Base-by-base conservation (phyloP, 768 basidiomycete genomes). In the Mycena capillaripes region DNA sequence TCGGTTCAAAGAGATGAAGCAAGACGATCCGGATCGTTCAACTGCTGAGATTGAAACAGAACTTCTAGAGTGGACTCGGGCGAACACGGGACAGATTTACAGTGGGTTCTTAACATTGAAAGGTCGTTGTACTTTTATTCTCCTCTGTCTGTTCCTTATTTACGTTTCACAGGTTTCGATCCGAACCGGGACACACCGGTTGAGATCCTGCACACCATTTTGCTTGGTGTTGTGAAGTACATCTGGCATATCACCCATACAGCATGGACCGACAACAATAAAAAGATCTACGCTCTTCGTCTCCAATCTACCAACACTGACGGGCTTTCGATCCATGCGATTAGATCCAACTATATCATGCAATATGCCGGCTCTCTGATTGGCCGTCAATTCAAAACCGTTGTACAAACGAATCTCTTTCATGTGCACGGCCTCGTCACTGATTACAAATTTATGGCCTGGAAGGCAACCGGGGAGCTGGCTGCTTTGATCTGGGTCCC, bases 201-300 rank as follows among this genome's bases (percentile, higher is more conserved):
- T 7, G 86, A 88, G 76, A 78, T 87, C 11, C 81, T 88, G 0
- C 86, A 88, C 63, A 86, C 85, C 0, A 78, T 84, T 30, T 78
- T 87, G 0, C 81, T 87, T 12, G 86, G 87, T 0, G 59, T 84
- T 29, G 79, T 81, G 32, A 87, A 87, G 69, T 87, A 88, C 72
- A 40, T 80, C 0, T 88, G 86, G 87, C 80, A 84, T 68, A 66
- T 69, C 6, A 76, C 79, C 0, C 79, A 83, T 58, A 80, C 78
- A 3, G 10, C 66, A 0, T 84, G 82, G 83, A 79, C 71, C 7
- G 60, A 68, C 1, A 60, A 57, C 2, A 64, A 82, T n/a, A 76
- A 83, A 46, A 67, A 76, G 4, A 40, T 76, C 0, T 86, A 82
- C 58, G 62, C 79, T 0, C 19, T 66, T 2, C 81, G 81, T 0